Percentiles rank a stretch among this genome's conserved stretches.
phyloP scores from a whole-genome alignment of 148 eudicot species.

The Nepenthes gracilis region DNA sequence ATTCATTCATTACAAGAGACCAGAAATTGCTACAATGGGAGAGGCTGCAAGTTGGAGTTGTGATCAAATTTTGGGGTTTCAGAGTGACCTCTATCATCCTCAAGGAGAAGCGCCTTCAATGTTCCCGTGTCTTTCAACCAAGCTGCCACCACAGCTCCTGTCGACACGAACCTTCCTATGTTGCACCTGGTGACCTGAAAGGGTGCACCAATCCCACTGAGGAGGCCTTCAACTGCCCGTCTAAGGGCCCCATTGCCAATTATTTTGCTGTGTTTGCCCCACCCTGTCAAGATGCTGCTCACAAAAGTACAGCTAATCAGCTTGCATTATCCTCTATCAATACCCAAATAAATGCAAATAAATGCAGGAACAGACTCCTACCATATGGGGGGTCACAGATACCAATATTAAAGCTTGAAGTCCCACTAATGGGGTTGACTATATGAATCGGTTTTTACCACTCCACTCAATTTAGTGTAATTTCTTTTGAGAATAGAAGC shows the following conservation, averaged over 20 bases:
- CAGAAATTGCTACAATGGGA: constrained; percentile 6
- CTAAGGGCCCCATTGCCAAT: constrained; percentile 75
- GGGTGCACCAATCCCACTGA: constrained; percentile 65
- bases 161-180: constrained; percentile 76
- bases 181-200: constrained; percentile 66
- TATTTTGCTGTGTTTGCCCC: constrained; percentile 99
- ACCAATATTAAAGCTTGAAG: too few relatives aligned
- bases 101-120: constrained; percentile 51
- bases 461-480: too few relatives aligned
- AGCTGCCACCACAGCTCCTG: constrained; percentile 61
- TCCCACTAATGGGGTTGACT: too few relatives aligned
- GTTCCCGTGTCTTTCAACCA: constrained; percentile 84
- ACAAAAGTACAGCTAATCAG: neutral
- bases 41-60: constrained; percentile 26
- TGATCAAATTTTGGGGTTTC: constrained; percentile 17
- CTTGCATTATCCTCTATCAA: neutral
- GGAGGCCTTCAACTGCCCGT: constrained; percentile 72
- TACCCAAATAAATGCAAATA: neutral
- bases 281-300: constrained; percentile 87
- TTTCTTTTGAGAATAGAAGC: too few relatives aligned
- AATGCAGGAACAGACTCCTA: neutral
- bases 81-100: constrained; percentile 43
- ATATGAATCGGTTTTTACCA: too few relatives aligned
- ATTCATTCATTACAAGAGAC: too few relatives aligned
- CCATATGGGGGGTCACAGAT: too few relatives aligned